Percentiles rank a stretch among this genome's conserved stretches.
Conservation (phyloP, 2,329 filamentous ascomycete genomes). For the Alternaria sp. region DNA sequence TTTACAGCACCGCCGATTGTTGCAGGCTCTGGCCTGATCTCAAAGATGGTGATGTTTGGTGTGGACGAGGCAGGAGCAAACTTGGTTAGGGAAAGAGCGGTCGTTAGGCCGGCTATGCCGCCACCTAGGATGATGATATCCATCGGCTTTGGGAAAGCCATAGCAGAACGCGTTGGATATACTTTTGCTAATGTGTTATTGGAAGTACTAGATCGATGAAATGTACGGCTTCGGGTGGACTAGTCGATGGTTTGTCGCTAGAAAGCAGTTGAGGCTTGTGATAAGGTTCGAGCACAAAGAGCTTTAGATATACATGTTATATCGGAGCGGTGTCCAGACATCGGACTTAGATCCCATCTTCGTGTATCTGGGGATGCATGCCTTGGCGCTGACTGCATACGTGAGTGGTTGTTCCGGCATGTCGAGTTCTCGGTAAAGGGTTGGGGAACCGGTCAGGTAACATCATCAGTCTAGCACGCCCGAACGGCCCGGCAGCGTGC, state of each 20-base stretch:
- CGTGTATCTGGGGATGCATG: conserved; percentile 1
- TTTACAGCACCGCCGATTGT: conserved; percentile 68
- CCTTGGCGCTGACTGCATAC: neutral
- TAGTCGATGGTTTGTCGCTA: neutral
- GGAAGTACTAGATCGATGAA: neutral
- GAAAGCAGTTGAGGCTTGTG: neutral
- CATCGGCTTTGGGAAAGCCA: conserved; percentile 20
- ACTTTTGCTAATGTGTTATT: neutral
- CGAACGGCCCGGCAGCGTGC: conserved; percentile 1
- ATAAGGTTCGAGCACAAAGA: neutral
- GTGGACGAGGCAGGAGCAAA: conserved; percentile 49
- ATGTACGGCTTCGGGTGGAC: neutral
- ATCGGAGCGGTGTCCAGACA: neutral
- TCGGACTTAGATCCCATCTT: neutral
- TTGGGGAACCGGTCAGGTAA: conserved; percentile 14
- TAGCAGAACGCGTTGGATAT: neutral
- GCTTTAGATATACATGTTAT: neutral
- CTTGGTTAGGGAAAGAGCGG: conserved; percentile 56
- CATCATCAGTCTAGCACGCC: conserved; percentile 8
- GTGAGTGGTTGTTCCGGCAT: conserved; percentile 6
- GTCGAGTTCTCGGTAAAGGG: conserved; percentile 5
- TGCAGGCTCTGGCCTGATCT: conserved; percentile 56
- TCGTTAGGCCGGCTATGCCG: conserved; percentile 46
- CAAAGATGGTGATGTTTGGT: conserved; percentile 56
- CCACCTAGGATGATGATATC: conserved; percentile 44